Base-by-base conservation (phyloP, 192 early-diverging fungal genomes). In the Dispira parvispora region DNA sequence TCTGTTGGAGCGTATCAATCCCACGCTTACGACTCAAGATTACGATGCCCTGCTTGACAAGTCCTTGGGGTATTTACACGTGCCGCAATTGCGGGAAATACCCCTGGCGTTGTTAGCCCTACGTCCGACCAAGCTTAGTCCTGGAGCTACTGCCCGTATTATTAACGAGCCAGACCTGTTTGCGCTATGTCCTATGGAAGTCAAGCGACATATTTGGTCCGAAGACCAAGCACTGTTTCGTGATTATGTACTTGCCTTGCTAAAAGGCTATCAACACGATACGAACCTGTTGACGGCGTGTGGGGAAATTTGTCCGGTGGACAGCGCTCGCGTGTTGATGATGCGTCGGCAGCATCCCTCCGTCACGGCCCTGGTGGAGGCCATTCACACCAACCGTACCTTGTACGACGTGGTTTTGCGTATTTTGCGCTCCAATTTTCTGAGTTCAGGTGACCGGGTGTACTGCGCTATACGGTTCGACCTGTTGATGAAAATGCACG, bases 401-500 rank as follows among this genome's bases (percentile, higher is more conserved):
- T 60, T 73, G 1, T 73, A 73, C 63, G 67, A 73, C 62, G 47
- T 67, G 46, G 62, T 73, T 13, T 62, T 64, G 45, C 57, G 64
- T 43, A 64, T 68, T 46, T 54, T 73, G 4, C 68, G 72, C 32
- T 61, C 66, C 45, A 63, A 67, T 45, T 73, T 70, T 32, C 56
- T 73, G 12, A 63, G 62, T 11, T 60, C 72, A 9, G 70, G 70
- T 23, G 68, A 73, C 26, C 52, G 14, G 16, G 62, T 21, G 45
- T 73, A 52, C 70, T 77, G 73, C 54, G 78, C 74, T 3, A 60
- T 81, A 12, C 73, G 78, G 28, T 79, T 79, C 13, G 80, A 81
- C 71, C 64, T 81, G 11, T 46, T 81, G 44, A 79, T 81, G 80
- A 70, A 74, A 6, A 67, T 79, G 57, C 80, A 81, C 62, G 75